Base-by-base conservation (phyloP, 176 grass and related monocot species). In the Microstegium vimineum region DNA sequence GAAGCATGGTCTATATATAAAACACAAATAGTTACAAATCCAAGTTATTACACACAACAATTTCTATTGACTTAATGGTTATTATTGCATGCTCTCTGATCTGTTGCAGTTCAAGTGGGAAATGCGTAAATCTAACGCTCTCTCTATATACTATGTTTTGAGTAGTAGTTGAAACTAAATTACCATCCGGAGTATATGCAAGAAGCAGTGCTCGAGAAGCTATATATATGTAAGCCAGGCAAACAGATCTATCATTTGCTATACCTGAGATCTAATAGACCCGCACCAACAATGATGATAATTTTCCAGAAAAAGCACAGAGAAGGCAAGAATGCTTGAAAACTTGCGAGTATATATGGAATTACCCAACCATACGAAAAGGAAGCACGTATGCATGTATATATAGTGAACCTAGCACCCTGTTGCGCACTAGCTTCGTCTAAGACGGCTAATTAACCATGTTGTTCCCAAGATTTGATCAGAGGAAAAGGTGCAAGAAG, bases 71-170 rank as follows among this genome's bases (percentile, higher is more conserved):
- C 11, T 7, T 36, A 79, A 54, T 35, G 3, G 52, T 73, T 90
- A 18, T 86, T 90, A 90, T 90, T 83, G 83, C 79, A 90, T 90
- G 88, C 46, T 57, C 64, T 30, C 8, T 57, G n/a, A n/a, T n/a
- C 63, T 80, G 5, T 45, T 46, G 13, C 9, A 65, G 33, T 54
- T 85, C 27, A 34, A 14, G 34, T 36, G 22, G 14, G 40, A 75
- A 67, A 69, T 42, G 6, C 4, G 26, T 25, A 43, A n/a, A 74
- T 33, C 18, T 46, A 69, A 28, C 30, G 46, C 4, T 16, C 17
- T 46, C 1, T 20, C 6, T 41, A 72, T 22, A 56, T 38, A 57
- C 11, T 59, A 8, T 74, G 31, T 45, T 62, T 62, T 18, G 23
- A 37, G 0, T 45, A 22, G 20, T 26, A 26, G 33, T 28, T 65